Evolutionary conservation across 805 yeast genomes (phyloP).

Genomic region (Barnettozyma californica): DNA sequence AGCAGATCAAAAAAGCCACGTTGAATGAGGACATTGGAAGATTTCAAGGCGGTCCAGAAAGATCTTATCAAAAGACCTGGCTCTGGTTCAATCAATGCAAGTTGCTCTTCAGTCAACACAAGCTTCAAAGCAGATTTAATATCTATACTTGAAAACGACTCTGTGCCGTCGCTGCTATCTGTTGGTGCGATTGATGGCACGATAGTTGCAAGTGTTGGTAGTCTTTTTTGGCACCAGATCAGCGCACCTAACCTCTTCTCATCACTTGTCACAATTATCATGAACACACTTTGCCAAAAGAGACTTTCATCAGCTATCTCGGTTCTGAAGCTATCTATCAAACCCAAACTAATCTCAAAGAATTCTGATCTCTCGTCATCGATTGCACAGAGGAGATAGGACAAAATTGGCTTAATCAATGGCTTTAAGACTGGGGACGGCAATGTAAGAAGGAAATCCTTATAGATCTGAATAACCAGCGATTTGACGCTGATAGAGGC

Average conservation of each 20-base stretch:
- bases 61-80: constrained; percentile 76
- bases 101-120: constrained; percentile 43
- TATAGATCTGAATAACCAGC: constrained; percentile 58
- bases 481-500: constrained; percentile 89
- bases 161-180: background rate
- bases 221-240: constrained; percentile 59
- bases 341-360: constrained; percentile 51
- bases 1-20: constrained; percentile 86
- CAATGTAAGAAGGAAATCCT: constrained; percentile 47
- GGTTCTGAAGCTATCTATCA: constrained; percentile 55
- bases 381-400: constrained; percentile 77
- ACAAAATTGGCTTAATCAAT: constrained; percentile 61
- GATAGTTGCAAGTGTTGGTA: constrained; percentile 39
- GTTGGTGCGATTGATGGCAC: background rate
- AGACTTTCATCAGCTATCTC: constrained; percentile 61
- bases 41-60: constrained; percentile 59
- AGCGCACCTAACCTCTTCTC: constrained; percentile 83
- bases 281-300: constrained; percentile 82
- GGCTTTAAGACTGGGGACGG: constrained; percentile 45
- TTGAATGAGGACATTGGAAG: constrained; percentile 68
- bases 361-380: constrained; percentile 91
- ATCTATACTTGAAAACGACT: constrained; percentile 12
- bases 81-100: constrained; percentile 64
- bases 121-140: constrained; percentile 22
- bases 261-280: constrained; percentile 69